Base-by-base conservation (phyloP, 2,329 filamentous ascomycete species). In the Botrytis paeoniae region DNA sequence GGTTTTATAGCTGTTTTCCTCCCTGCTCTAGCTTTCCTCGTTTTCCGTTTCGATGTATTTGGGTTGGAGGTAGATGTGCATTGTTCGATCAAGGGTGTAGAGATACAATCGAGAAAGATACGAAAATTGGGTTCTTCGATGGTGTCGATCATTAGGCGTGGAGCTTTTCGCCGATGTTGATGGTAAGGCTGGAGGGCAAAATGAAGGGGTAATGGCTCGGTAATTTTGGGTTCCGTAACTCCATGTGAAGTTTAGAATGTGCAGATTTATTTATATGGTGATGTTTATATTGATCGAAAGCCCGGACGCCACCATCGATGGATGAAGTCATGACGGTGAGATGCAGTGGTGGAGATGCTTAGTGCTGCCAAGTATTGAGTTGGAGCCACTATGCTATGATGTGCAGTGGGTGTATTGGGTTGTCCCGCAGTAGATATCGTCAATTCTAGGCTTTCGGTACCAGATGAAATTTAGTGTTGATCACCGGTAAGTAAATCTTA, bases 51-150 rank as follows among this genome's bases (percentile, higher is more conserved):
- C 16, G 61, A 29, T 16, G 37, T 12, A 20, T 43, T 86, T 39
- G 72, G 74, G 74, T 84, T 85, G 37, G 81, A 75, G 39, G 83
- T 79, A 16, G 82, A 79, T 7, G 86, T 82, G 20, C 90, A 86
- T 74, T 86, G 89, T 68, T 89, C 88, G 70, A 95, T 87, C 20
- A 96, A 84, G 0, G 89, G 86, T 25, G 88, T 88, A 14, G 92
- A 92, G 74, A 96, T 84, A 79, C 89, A 93, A 78, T 96, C 93
- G 71, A 91, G 86, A 81, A 96, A 94, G 64, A 89, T 84, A 70
- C 89, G 87, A 80, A 89, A 91, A 78, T 93, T 93, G 57, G 82
- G 78, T 69, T 84, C 82, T 72, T 84, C 80, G 25, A 79, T 80
- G 60, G 77, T 68, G 37, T 75, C 51, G 70, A 76, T 76, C 63